Evolutionary conservation across 805 yeast genomes (phyloP).

Genomic region (Candida ortonii): DNA sequence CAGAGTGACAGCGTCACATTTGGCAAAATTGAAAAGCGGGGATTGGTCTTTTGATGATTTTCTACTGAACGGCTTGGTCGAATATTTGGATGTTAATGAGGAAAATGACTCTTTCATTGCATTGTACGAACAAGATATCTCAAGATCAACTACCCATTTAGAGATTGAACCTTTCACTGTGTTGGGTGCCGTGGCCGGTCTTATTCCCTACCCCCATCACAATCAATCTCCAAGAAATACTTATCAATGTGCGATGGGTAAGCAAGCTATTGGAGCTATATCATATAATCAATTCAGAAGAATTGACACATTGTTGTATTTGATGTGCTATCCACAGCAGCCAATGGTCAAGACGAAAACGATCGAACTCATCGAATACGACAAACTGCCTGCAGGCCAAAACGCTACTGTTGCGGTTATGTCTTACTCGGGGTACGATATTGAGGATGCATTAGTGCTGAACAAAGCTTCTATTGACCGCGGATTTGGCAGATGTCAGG

Average conservation of each 20-base stretch:
- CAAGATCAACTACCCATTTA: conserved; percentile 69
- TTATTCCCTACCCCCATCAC: conserved; percentile 90
- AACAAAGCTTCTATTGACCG: conserved; percentile 92
- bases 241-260: conserved; percentile 95
- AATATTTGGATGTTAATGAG: conserved; percentile 94
- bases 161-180: conserved; percentile 96
- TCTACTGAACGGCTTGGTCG: conserved; percentile 80
- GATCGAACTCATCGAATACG: conserved; percentile 91
- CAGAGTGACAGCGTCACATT: conserved; percentile 69
- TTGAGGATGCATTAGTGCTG: conserved; percentile 95
- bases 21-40: conserved; percentile 60
- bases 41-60: conserved; percentile 89
- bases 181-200: conserved; percentile 88
- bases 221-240: conserved; percentile 92
- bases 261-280: conserved; percentile 99
- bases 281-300: conserved; percentile 95
- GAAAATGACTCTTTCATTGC: conserved; percentile 95
- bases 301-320: conserved; percentile 87
- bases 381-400: conserved; percentile 97
- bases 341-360: conserved; percentile 99
- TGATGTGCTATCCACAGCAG: conserved; percentile 99
- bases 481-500: conserved; percentile 98
- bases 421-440: conserved; percentile 99
- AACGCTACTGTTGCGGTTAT: conserved; percentile 98
- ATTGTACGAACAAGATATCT: conserved; percentile 68